Percentiles rank a stretch among this genome's conserved stretches.
Conservation (phyloP, 192 early-diverging fungal genomes). For the Umbelopsis vinacea region DNA sequence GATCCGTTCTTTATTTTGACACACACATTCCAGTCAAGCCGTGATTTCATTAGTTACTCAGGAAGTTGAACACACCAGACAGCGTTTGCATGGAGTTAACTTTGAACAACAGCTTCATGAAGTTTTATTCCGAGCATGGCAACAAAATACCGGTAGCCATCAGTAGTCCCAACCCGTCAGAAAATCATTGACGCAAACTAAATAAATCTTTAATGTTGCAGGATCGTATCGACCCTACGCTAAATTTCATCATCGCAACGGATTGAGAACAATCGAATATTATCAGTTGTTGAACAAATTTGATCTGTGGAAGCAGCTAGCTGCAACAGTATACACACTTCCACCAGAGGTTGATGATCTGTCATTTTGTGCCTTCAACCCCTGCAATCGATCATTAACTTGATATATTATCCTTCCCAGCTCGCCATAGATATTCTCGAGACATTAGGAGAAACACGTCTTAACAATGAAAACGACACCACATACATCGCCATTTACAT, state of each 20-base stretch:
- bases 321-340: neutral
- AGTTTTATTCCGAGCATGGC: conserved; percentile 6
- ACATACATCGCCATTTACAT: neutral
- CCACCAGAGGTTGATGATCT: neutral
- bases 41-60: neutral
- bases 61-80: neutral
- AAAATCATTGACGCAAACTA: neutral
- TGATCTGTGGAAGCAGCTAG: neutral
- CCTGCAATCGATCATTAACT: neutral
- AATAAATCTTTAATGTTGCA: neutral
- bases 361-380: neutral
- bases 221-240: neutral
- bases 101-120: neutral
- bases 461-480: too few relatives aligned
- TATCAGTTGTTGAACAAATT: neutral
- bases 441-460: too few relatives aligned
- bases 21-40: neutral
- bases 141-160: conserved; percentile 1
- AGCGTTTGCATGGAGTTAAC: neutral
- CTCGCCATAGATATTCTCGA: conserved; percentile 2
- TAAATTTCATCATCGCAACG: conserved; percentile 13
- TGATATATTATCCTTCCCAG: neutral
- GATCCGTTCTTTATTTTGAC: neutral
- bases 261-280: neutral
- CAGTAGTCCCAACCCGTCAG: neutral